Evolutionary conservation across 345 rosid species (phyloP).

Genomic region (Eutrema japonicum): DNA sequence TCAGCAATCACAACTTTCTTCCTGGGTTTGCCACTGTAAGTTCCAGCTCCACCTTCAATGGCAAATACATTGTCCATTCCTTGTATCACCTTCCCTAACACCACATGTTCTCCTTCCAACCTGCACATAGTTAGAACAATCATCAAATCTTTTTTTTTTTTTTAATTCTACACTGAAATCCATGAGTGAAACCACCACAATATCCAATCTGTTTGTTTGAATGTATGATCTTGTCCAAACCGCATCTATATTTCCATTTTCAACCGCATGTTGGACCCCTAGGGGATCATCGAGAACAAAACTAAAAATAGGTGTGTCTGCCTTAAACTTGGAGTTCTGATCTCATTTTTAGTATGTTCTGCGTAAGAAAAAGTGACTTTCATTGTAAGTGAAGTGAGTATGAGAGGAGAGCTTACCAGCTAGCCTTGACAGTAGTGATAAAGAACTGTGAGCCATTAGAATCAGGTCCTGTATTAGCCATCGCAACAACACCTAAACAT

Average conservation of each 20-base stretch:
- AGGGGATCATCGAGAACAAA: not conserved
- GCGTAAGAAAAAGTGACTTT: not conserved
- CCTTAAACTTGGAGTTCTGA: not conserved
- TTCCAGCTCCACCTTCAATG: slow-evolving; percentile 98
- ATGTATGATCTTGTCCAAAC: not conserved
- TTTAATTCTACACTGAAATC: not conserved
- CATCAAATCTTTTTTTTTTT: not conserved
- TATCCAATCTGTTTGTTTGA: not conserved
- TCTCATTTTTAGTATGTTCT: slow-evolving; percentile 12
- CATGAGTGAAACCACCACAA: not conserved
- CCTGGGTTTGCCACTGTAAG: slow-evolving; percentile 91
- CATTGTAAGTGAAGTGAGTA: not conserved
- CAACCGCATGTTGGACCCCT: not conserved
- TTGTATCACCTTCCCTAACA: slow-evolving; percentile 87
- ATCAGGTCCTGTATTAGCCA: slow-evolving; percentile 92
- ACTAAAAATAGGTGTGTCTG: not conserved
- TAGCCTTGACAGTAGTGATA: slow-evolving; percentile 88
- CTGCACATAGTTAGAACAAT: slow-evolving; percentile 44
- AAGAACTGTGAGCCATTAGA: slow-evolving; percentile 97
- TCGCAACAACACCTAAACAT: slow-evolving; percentile 76
- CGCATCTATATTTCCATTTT: not conserved
- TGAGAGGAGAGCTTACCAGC: slow-evolving; percentile 65
- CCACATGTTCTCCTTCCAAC: slow-evolving; percentile 98
- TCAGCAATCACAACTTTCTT: slow-evolving; percentile 84
- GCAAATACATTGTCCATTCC: slow-evolving; percentile 91